These are phyloP conservation scores for Suillus lakei DNA, from an alignment of 768 basidiomycete species.

Conservation along the genomic window DNA sequence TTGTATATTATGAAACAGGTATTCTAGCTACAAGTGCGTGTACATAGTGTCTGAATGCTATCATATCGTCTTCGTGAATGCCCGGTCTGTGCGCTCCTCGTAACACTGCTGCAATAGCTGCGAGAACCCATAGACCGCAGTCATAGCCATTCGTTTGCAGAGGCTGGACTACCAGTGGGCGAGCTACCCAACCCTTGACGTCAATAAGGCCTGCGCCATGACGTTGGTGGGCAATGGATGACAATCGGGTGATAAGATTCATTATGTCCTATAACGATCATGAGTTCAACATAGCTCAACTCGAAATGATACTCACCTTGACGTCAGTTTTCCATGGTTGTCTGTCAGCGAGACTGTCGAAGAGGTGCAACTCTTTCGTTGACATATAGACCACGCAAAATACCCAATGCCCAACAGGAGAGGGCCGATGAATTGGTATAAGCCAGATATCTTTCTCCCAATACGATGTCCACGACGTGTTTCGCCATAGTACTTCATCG, in stretches of 20 bases:
- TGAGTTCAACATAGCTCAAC: background rate
- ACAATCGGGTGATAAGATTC: slow-evolving; percentile 2
- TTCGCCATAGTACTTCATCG: slow-evolving; percentile 28
- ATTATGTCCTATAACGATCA: slow-evolving; percentile 8
- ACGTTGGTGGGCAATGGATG: background rate
- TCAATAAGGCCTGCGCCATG: slow-evolving; percentile 3
- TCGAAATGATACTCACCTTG: background rate
- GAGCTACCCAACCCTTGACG: slow-evolving; percentile 8
- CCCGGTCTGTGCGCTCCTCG: slow-evolving; percentile 5
- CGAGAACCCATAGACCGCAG: slow-evolving; percentile 8
- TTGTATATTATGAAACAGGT: slow-evolving; percentile 3
- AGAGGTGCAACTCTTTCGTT: slow-evolving; percentile 8
- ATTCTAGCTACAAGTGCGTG: slow-evolving; percentile 2
- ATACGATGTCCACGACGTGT: slow-evolving; percentile 17
- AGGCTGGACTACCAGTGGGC: background rate
- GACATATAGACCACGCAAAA: slow-evolving; percentile 19
- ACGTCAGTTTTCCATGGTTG: slow-evolving; percentile 12
- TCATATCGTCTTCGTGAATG: slow-evolving; percentile 19
- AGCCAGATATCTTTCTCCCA: slow-evolving; percentile 40
- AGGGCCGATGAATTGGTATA: slow-evolving; percentile 38
- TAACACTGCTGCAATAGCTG: background rate
- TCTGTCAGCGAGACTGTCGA: slow-evolving; percentile 14
- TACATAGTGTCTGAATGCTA: slow-evolving; percentile 13
- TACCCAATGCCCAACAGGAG: slow-evolving; percentile 36
- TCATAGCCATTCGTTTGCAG: slow-evolving; percentile 5